Percentiles rank a stretch among this genome's conserved stretches.
Conservation (phyloP, 2,329 filamentous ascomycete species). For the Cladosporium sp. region DNA sequence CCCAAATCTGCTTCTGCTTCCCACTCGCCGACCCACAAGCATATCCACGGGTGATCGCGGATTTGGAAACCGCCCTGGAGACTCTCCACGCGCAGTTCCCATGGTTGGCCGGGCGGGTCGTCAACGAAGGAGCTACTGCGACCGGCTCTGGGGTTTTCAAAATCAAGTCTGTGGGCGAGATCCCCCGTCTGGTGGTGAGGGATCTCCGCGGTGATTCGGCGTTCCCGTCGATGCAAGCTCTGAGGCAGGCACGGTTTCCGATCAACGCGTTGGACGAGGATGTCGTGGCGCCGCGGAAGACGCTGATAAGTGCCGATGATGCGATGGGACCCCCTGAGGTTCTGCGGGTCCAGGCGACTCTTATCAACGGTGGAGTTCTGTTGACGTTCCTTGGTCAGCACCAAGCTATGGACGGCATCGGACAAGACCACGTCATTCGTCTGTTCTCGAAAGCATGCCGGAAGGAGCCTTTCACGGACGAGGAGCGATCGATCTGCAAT, state of each 20-base stretch:
- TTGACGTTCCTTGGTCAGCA: conserved; percentile 22
- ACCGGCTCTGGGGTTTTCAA: conserved; percentile 40
- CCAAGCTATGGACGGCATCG: conserved; percentile 22
- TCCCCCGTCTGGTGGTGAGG: conserved; percentile 43
- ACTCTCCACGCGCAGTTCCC: conserved; percentile 45
- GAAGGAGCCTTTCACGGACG: conserved; percentile 20
- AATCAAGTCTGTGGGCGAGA: conserved; percentile 40
- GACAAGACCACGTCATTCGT: conserved; percentile 20
- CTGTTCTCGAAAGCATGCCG: conserved; percentile 23
- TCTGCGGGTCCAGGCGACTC: conserved; percentile 20
- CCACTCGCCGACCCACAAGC: conserved; percentile 30
- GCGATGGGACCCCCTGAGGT: background rate
- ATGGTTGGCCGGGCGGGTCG: conserved; percentile 50
- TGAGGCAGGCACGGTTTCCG: conserved; percentile 5
- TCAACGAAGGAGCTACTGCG: conserved; percentile 36
- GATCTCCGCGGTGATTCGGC: conserved; percentile 43
- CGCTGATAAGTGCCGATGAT: background rate
- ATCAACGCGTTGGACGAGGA: conserved; percentile 17
- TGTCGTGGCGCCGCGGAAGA: conserved; percentile 14
- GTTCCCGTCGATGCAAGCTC: conserved; percentile 41
- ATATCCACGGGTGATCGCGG: conserved; percentile 26
- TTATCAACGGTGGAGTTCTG: conserved; percentile 20
- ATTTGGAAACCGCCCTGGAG: conserved; percentile 33
- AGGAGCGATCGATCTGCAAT: conserved; percentile 43
- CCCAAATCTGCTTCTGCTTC: conserved; percentile 48